Base-by-base conservation (phyloP, 208 protist genomes). In the Leishmania tarentolae region DNA sequence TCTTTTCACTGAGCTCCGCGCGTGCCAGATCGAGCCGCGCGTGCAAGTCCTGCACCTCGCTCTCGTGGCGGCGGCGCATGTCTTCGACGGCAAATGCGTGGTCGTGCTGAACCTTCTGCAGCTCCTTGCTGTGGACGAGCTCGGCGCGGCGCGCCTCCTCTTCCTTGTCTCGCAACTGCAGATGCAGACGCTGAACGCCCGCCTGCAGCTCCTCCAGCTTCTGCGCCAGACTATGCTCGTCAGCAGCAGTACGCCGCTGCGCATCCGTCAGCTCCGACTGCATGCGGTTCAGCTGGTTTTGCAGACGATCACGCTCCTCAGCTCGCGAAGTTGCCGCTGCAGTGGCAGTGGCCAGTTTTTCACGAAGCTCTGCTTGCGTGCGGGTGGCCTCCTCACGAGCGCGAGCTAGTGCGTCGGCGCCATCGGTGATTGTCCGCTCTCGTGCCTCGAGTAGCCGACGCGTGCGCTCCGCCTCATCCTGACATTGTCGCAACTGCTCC, bases 111-210 rank as follows among this genome's bases (percentile, higher is more conserved):
- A 88, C 0, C 75, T 93, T 90, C 59, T 91, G 81, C 24, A 93
- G 3, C 69, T 86, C 86, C 63, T 86, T 87, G 37, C 85, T 71
- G 75, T 95, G 87, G 35, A 86, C 77, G 11, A 90, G 40, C 76
- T 76, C 56, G 3, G 78, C 53, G 17, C 82, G 76, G 37, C 90
- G 88, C 61, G 78, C 46, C 40, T 89, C 88, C 77, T 93, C 89
- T 72, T 93, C 90, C 77, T 84, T 87, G 71, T 91, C 87, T 31
- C 86, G 86, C 24, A 94, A 82, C 82, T 89, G 86, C 76, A 86
- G 66, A 66, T 88, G 86, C 66, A 87, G 80, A 13, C 86, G 70
- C 31, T 90, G 84, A 2, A 85, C 75, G 2, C 47, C 82, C 11
- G 79, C 46, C 52, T 83, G 79, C 0, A 86, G 59, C 77, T 90